phyloP scores from a whole-genome alignment of 2,329 filamentous ascomycete genomes.

The Penicillium sp. region DNA sequence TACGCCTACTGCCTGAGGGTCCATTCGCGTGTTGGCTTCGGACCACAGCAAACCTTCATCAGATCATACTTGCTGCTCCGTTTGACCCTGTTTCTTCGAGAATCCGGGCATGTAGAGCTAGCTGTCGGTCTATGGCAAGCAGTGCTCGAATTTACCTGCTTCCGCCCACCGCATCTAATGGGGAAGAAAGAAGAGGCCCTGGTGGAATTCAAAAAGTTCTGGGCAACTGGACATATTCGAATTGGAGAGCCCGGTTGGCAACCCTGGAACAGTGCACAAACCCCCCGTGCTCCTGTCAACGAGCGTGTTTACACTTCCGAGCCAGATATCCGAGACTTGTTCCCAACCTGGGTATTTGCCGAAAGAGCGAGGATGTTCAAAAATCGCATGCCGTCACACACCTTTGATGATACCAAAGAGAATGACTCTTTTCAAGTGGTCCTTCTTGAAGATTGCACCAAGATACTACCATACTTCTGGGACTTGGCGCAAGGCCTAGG shows the following conservation, averaged over 20 bases:
- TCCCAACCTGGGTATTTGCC: constrained; percentile 47
- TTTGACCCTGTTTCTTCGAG: constrained; percentile 68
- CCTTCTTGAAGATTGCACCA: constrained; percentile 72
- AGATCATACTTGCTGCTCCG: constrained; percentile 71
- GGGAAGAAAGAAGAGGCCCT: constrained; percentile 18
- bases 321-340: constrained; percentile 31
- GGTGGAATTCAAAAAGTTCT: constrained; percentile 67
- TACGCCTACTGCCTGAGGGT: constrained; percentile 58
- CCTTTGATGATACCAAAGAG: constrained; percentile 69
- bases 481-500: constrained; percentile 33
- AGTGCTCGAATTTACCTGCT: constrained; percentile 68
- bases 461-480: constrained; percentile 51
- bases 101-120: constrained; percentile 75
- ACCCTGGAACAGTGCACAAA: constrained; percentile 59
- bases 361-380: constrained; percentile 54
- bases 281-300: constrained; percentile 34
- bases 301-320: constrained; percentile 22
- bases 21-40: constrained; percentile 24
- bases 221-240: constrained; percentile 79
- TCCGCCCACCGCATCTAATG: constrained; percentile 48
- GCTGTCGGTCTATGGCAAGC: constrained; percentile 82
- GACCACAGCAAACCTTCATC: constrained; percentile 33
- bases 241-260: constrained; percentile 70
- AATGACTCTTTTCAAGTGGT: constrained; percentile 82
- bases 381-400: constrained; percentile 65